A percentile compares a stretch with the other conserved stretches of the same genome.
Conservation (phyloP, 148 eudicot genomes). For the Fagopyrum tataricum region DNA sequence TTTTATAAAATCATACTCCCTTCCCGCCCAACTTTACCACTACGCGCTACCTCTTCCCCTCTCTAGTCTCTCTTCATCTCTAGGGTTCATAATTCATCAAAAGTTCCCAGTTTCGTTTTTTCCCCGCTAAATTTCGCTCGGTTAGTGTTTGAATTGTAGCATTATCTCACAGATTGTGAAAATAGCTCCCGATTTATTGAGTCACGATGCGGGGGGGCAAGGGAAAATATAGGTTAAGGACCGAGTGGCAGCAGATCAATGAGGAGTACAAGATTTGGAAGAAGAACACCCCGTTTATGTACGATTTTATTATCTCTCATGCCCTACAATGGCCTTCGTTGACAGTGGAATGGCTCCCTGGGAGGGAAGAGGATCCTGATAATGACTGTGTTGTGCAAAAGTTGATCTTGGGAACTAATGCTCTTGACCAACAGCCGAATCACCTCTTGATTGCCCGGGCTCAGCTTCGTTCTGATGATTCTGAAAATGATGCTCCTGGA, state of each 20-base stretch:
- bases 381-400: slow-evolving; percentile 83
- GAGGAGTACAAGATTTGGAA: slow-evolving; percentile 96
- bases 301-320: slow-evolving; percentile 75
- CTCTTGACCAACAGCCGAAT: slow-evolving; percentile 72
- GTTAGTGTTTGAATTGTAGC: slow-evolving; percentile 1
- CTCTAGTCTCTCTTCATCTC: neutral
- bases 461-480: slow-evolving; percentile 71
- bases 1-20: too few species aligned
- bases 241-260: slow-evolving; percentile 73
- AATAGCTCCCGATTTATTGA: neutral
- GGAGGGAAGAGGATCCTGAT: slow-evolving; percentile 68
- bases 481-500: slow-evolving; percentile 60
- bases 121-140: neutral
- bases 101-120: neutral
- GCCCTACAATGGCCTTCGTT: slow-evolving; percentile 95
- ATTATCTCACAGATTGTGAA: neutral
- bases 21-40: slow-evolving; percentile 9
- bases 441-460: slow-evolving; percentile 86
- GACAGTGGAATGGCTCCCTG: slow-evolving; percentile 93
- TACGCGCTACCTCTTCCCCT: neutral
- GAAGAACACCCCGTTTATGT: slow-evolving; percentile 75
- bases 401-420: slow-evolving; percentile 83
- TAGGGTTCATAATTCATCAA: neutral
- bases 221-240: slow-evolving; percentile 61
- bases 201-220: slow-evolving; percentile 64